Percentiles rank a stretch among this genome's conserved stretches.
phyloP scores from a whole-genome alignment of 306 rosid species.

The Prunus persica region Prunus_persica_NCBIv2 NC_034013.1:16010001-16010500 shows the following conservation, averaged over 20 bases:
- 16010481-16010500: conserved; percentile 54
- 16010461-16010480: background rate
- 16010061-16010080: background rate
- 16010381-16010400: conserved; percentile 17
- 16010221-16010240: conserved; percentile 15
- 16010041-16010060: background rate
- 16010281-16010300: conserved; percentile 96
- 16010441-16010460: background rate
- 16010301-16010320: conserved; percentile 77
- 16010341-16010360: conserved; percentile 60
- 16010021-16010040: too few relatives aligned
- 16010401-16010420: conserved; percentile 27
- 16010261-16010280: conserved; percentile 45
- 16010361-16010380: conserved; percentile 53
- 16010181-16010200: conserved; percentile 12
- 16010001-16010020: background rate
- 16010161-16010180: conserved; percentile 98
- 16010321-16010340: conserved; percentile 79
- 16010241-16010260: conserved; percentile 19
- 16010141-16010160: conserved; percentile 58
- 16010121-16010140: conserved; percentile 54
- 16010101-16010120: conserved; percentile 75
- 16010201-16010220: conserved; percentile 13
- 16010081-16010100: conserved; percentile 59
- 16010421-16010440: conserved; percentile 1